A percentile compares a stretch with the other conserved stretches of the same genome.
phyloP scores from a whole-genome alignment of 2,329 filamentous ascomycete genomes.

The Aspergillus hiratsukae region DNA sequence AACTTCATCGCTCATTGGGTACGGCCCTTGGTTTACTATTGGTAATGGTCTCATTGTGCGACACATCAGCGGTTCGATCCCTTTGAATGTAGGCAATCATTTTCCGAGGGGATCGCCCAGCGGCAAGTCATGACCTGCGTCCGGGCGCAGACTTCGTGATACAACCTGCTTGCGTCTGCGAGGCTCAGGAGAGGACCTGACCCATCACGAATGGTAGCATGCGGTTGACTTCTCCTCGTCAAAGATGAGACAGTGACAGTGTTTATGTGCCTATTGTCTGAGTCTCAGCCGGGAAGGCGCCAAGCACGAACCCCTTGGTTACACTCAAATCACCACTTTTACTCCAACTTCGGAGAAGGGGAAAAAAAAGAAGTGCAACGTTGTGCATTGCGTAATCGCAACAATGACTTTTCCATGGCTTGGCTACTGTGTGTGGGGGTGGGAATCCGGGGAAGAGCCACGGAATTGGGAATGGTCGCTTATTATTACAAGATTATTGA shows the following conservation, averaged over 20 bases:
- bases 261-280: too few species aligned
- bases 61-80: too few species aligned
- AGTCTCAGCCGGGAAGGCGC: too few species aligned
- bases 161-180: constrained; percentile 7
- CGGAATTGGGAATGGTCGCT: background rate
- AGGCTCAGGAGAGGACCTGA: constrained; percentile 2
- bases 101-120: background rate
- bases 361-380: background rate
- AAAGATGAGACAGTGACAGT: background rate
- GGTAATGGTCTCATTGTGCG: too few species aligned
- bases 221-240: background rate
- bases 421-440: constrained; percentile 11
- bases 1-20: too few species aligned
- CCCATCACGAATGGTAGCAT: constrained; percentile 4
- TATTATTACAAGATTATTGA: too few species aligned
- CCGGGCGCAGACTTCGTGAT: constrained; percentile 1
- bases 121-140: constrained; percentile 7
- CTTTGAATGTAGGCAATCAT: too few species aligned
- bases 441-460: constrained; percentile 14
- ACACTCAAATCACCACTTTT: too few species aligned
- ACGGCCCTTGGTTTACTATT: too few species aligned
- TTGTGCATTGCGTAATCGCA: too few species aligned
- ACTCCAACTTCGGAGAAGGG: too few species aligned
- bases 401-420: constrained; percentile 4
- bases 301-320: too few species aligned